Percentiles rank a stretch among this genome's conserved stretches.
Conservation (phyloP, 352 stramenopile species). For the Phytophthora fragariae region DNA sequence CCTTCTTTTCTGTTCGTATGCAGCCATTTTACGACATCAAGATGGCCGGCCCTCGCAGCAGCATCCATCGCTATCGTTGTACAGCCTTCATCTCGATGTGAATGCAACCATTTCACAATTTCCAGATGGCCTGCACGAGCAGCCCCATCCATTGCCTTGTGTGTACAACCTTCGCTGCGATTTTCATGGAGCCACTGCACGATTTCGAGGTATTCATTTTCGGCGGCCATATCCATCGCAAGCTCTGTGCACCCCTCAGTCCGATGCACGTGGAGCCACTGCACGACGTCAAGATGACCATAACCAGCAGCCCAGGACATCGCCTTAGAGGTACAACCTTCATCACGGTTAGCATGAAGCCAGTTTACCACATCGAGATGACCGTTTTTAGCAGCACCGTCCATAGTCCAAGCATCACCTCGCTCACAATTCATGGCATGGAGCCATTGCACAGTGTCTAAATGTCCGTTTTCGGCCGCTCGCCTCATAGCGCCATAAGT, state of each 20-base stretch:
- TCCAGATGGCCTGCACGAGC: slow-evolving; percentile 24
- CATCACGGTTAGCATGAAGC: slow-evolving; percentile 32
- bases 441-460: slow-evolving; percentile 35
- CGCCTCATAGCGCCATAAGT: slow-evolving; percentile 29
- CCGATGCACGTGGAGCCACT: slow-evolving; percentile 31
- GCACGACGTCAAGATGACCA: slow-evolving; percentile 32
- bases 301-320: slow-evolving; percentile 33
- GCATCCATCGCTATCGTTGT: slow-evolving; percentile 34
- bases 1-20: slow-evolving; percentile 28
- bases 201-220: slow-evolving; percentile 16
- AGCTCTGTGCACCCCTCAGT: slow-evolving; percentile 24
- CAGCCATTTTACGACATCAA: slow-evolving; percentile 36
- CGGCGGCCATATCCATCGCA: slow-evolving; percentile 29
- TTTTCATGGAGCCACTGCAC: slow-evolving; percentile 33
- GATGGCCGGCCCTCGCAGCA: slow-evolving; percentile 22
- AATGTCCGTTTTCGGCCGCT: slow-evolving; percentile 30
- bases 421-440: slow-evolving; percentile 13
- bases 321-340: slow-evolving; percentile 32
- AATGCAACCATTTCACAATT: slow-evolving; percentile 30
- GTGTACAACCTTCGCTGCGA: slow-evolving; percentile 26
- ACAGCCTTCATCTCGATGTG: slow-evolving; percentile 24
- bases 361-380: slow-evolving; percentile 32
- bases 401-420: slow-evolving; percentile 24
- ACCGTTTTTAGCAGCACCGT: slow-evolving; percentile 21
- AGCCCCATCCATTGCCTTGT: slow-evolving; percentile 24